Conservation (phyloP, 2,329 filamentous ascomycete genomes). For the Xylariaceae sp. region DNA sequence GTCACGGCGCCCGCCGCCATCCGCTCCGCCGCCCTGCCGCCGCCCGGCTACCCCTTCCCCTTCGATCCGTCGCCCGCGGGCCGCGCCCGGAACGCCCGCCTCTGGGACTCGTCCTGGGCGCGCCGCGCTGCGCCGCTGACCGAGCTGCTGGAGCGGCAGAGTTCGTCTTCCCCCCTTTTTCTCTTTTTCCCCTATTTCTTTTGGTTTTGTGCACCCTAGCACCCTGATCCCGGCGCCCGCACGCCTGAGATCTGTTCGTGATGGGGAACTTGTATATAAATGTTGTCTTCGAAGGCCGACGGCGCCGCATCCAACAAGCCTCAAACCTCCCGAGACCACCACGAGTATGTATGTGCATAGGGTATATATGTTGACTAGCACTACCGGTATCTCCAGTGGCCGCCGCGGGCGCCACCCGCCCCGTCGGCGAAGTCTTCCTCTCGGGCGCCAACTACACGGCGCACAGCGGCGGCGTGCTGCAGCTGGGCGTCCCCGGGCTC, state of each 20-base stretch:
- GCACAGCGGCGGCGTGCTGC: slow-evolving; percentile 26
- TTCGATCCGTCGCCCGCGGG: slow-evolving; percentile 23
- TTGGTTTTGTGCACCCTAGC: no score
- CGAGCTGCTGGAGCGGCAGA: slow-evolving; percentile 17
- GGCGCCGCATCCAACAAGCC: no score
- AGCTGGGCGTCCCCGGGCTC: slow-evolving; percentile 29
- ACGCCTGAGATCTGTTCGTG: no score
- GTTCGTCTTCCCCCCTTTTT: no score
- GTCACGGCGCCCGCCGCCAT: slow-evolving; percentile 30
- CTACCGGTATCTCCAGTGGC: no score
- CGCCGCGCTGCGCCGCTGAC: slow-evolving; percentile 16
- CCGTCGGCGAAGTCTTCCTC: slow-evolving; percentile 19
- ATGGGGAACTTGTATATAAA: no score
- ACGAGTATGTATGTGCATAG: no score
- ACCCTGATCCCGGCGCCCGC: no score
- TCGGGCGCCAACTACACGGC: slow-evolving; percentile 28
- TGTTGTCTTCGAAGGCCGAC: no score
- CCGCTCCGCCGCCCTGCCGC: slow-evolving; percentile 27
- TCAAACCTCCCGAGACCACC: no score
- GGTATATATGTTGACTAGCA: no score
- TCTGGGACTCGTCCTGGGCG: slow-evolving; percentile 25
- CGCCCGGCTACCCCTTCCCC: slow-evolving; percentile 22
- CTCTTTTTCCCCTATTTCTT: no score
- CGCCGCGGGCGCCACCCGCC: slow-evolving; percentile 20
- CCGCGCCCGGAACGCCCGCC: slow-evolving; percentile 13